phyloP scores from a whole-genome alignment of 139 green algal genomes.

The Haematococcus lacustris region DNA sequence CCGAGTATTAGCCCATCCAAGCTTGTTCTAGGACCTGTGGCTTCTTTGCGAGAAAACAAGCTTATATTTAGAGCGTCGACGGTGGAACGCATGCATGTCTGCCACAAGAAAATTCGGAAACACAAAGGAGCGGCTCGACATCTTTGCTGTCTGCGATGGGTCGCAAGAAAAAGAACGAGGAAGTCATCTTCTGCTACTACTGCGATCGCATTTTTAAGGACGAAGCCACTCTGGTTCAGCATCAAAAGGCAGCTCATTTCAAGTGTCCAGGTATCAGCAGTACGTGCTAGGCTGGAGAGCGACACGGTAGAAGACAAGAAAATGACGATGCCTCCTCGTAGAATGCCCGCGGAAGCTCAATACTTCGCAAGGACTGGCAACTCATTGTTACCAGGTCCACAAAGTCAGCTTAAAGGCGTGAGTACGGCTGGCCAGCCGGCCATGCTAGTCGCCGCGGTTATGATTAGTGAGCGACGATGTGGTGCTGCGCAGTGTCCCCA shows the following conservation, averaged over 20 bases:
- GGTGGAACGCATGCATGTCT: too few species aligned
- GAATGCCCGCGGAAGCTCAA: conserved; percentile 73
- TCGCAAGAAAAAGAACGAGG: conserved; percentile 60
- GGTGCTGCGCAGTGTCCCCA: conserved; percentile 56
- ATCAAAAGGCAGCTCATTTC: conserved; percentile 89
- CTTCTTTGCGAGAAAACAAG: too few species aligned
- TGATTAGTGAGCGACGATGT: too few species aligned
- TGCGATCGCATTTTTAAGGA: conserved; percentile 82
- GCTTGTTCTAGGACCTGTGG: too few species aligned
- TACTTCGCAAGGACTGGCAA: conserved; percentile 65
- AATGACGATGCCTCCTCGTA: too few species aligned
- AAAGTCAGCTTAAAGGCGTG: conserved; percentile 63
- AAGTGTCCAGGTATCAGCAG: conserved; percentile 43
- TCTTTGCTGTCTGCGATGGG: conserved; percentile 16
- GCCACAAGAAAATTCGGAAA: too few species aligned
- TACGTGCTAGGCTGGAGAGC: too few species aligned
- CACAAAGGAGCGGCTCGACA: not conserved
- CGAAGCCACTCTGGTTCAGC: conserved; percentile 77
- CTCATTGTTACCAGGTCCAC: conserved; percentile 86
- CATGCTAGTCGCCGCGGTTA: too few species aligned
- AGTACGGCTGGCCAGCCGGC: too few species aligned
- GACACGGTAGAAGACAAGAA: too few species aligned
- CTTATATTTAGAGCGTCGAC: too few species aligned
- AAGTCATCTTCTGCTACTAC: conserved; percentile 77
- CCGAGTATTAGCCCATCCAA: too few species aligned